Conservation (phyloP, 73 alveolate genomes). For the Paramecium biaurelia region DNA sequence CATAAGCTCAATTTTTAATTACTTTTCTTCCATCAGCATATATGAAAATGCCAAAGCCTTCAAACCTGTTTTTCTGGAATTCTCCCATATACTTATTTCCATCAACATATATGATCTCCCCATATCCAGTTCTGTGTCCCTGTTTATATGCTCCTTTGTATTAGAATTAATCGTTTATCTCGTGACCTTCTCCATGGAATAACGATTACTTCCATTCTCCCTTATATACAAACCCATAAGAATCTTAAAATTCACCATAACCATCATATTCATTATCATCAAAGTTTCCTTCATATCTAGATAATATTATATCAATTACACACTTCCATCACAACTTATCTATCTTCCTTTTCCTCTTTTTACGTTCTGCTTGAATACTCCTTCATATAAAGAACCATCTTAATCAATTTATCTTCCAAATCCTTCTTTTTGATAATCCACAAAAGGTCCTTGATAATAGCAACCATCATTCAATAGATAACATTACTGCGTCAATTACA, state of each 20-base stretch:
- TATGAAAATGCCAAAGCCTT: slow-evolving; percentile 52
- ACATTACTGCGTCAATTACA: not conserved
- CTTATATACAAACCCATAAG: slow-evolving; percentile 62
- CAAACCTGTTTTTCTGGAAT: slow-evolving; percentile 11
- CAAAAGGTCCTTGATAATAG: slow-evolving; percentile 28
- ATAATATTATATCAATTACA: not conserved
- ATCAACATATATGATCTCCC: slow-evolving; percentile 65
- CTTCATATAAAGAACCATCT: slow-evolving; percentile 65
- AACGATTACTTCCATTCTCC: slow-evolving; percentile 67
- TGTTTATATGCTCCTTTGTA: slow-evolving; percentile 58
- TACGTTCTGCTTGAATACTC: not conserved
- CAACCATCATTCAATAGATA: slow-evolving; percentile 3
- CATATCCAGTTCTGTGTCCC: slow-evolving; percentile 69
- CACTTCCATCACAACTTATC: slow-evolving; percentile 50
- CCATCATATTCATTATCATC: slow-evolving; percentile 47
- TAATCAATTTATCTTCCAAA: slow-evolving; percentile 59
- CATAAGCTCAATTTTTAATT: not conserved
- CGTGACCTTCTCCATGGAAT: slow-evolving; percentile 70
- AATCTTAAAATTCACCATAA: slow-evolving; percentile 53
- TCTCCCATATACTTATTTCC: slow-evolving; percentile 66
- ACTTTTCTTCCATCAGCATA: slow-evolving; percentile 62
- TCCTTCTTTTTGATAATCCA: slow-evolving; percentile 2
- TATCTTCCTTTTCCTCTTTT: slow-evolving; percentile 53
- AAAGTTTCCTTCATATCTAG: slow-evolving; percentile 61
- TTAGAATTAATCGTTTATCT: slow-evolving; percentile 62